Evolutionary conservation across 306 rosid species (phyloP).

Genomic region (Gleditsia sinensis): DNA sequence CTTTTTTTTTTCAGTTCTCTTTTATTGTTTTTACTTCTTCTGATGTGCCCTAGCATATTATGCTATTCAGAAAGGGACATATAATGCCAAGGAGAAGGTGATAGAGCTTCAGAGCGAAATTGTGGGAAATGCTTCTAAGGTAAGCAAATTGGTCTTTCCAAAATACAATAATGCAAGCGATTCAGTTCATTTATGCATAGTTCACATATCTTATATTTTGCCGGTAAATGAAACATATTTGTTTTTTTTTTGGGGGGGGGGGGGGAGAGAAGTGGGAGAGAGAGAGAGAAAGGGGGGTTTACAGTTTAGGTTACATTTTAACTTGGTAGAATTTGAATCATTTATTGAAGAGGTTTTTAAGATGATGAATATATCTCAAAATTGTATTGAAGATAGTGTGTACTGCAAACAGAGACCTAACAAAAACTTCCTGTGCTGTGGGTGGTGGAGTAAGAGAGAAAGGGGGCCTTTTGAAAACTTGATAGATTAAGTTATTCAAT

Average conservation of each 20-base stretch:
- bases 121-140: slow-evolving; percentile 92
- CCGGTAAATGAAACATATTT: too few relatives aligned
- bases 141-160: slow-evolving; percentile 39
- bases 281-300: too few relatives aligned
- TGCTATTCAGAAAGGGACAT: slow-evolving; percentile 70
- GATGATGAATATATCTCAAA: neutral
- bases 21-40: neutral
- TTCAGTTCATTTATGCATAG: slow-evolving; percentile 12
- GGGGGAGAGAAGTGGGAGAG: too few relatives aligned
- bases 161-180: slow-evolving; percentile 5
- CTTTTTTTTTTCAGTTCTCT: slow-evolving; percentile 12
- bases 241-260: too few relatives aligned
- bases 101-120: slow-evolving; percentile 73
- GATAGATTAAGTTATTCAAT: slow-evolving; percentile 5
- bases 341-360: neutral
- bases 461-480: neutral
- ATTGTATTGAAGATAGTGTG: neutral
- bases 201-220: neutral
- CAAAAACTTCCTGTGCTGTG: neutral
- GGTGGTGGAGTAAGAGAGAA: neutral
- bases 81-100: slow-evolving; percentile 58
- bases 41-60: slow-evolving; percentile 16
- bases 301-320: neutral
- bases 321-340: neutral
- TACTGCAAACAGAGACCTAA: neutral